phyloP scores from a whole-genome alignment of 257 asterid species.

The Coffea canephora region DNA sequence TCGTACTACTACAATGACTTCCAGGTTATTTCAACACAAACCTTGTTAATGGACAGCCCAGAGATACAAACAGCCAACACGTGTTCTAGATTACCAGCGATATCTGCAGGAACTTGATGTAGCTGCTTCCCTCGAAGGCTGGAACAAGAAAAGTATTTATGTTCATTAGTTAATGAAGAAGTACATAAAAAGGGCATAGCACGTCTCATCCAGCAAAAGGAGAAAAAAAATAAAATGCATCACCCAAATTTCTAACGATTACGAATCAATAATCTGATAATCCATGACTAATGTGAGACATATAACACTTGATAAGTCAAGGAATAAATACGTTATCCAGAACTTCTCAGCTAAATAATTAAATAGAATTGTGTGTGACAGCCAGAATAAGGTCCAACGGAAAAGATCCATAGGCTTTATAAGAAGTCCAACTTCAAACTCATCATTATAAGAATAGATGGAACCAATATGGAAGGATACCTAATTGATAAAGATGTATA shows the following conservation, averaged over 20 bases:
- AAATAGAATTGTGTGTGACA: not conserved
- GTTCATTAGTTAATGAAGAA: not conserved
- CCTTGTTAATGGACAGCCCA: constrained; percentile 62
- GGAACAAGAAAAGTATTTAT: constrained; percentile 23
- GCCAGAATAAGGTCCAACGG: not conserved
- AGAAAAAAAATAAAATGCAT: not conserved
- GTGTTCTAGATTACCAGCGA: constrained; percentile 61
- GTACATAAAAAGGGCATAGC: not conserved
- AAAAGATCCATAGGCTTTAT: not conserved
- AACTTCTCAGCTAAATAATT: too few species aligned
- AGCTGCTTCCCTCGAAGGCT: constrained; percentile 91
- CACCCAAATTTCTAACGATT: not conserved
- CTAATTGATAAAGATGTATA: not conserved
- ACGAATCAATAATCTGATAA: not conserved
- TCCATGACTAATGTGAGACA: not conserved
- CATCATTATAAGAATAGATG: not conserved
- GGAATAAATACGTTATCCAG: not conserved
- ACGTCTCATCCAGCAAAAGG: not conserved
- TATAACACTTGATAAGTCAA: not conserved
- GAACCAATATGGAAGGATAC: not conserved
- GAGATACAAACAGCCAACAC: constrained; percentile 75
- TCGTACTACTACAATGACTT: not conserved
- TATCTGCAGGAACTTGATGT: constrained; percentile 71
- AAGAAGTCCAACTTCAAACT: not conserved
- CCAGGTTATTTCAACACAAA: constrained; percentile 15